phyloP scores from a whole-genome alignment of 305 asterid species.

The Fraxinus dipetala region DNA sequence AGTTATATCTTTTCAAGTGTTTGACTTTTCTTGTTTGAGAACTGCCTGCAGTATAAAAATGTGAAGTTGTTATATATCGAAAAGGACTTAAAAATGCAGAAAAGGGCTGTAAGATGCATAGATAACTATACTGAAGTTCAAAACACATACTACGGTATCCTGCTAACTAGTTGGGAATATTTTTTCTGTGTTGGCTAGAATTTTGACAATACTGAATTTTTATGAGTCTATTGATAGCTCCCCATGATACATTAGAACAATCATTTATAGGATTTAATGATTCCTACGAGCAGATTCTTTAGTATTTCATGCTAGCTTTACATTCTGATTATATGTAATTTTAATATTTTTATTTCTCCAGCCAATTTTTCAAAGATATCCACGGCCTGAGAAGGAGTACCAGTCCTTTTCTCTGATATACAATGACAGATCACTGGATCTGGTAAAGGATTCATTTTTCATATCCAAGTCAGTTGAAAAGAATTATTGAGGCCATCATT shows the following conservation, averaged over 20 bases:
- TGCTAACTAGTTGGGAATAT: background rate
- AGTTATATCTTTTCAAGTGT: background rate
- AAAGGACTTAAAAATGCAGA: background rate
- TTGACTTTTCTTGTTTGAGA: background rate
- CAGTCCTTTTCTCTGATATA: slow-evolving; percentile 77
- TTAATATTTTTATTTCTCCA: slow-evolving; percentile 30
- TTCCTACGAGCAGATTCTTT: background rate
- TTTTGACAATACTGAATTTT: background rate
- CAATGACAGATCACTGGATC: slow-evolving; percentile 74
- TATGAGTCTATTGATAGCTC: background rate
- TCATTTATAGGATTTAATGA: background rate
- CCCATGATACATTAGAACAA: background rate
- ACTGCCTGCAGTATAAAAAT: background rate
- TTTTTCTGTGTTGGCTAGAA: slow-evolving; percentile 24
- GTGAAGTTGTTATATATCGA: background rate
- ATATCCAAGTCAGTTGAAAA: slow-evolving; percentile 15
- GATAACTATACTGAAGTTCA: background rate
- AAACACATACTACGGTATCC: background rate
- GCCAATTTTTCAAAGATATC: slow-evolving; percentile 78
- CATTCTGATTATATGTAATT: slow-evolving; percentile 7
- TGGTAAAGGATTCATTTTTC: slow-evolving; percentile 43
- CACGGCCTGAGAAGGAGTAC: slow-evolving; percentile 80
- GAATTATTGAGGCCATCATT: slow-evolving; percentile 4
- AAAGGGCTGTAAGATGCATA: background rate
- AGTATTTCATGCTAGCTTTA: background rate